Base-by-base conservation (phyloP, 2,329 filamentous ascomycete species). In the Acephala macrosclerotiorum region DNA sequence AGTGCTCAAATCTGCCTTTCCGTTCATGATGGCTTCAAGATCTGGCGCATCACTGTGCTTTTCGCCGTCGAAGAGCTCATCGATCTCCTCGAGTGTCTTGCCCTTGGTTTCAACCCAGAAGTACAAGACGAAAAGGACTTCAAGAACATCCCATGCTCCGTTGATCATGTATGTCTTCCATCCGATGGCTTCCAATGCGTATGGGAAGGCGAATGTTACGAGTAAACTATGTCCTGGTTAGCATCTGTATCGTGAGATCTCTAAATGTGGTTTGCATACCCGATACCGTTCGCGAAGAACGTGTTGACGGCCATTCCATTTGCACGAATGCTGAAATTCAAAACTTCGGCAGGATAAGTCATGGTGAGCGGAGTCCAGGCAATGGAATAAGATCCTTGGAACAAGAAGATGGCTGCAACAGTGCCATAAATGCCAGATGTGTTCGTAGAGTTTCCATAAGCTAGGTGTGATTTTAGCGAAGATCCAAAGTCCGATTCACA, bases 321-420 rank as follows among this genome's bases (percentile, higher is more conserved):
- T 0, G 82, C 82, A 22, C 83, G 79, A 53, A 84, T 82, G 0
- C 80, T 79, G 67, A 83, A 84, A 70, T 82, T 80, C 71, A 84
- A 58, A 9, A 84, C 77, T 71, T 85, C 83, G 0, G 83, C 78
- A 0, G 83, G 81, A 65, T 85, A 85, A 1, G 51, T 35, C 29
- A 55, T 35, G 51, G 51, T 55, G 5, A 85, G 68, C 2, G 83
- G 83, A 9, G 82, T 85, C 80, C 80, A 83, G 1, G 78, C 81
- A 18, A 85, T 74, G 0, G 78, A 80, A 70, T 85, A 86, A 58
- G 80, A 81, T 0, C 81, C 83, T 63, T 83, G 80, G 71, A 85
- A 86, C 1, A 85, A 73, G 71, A 85, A 85, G 72, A 85, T 83
- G 14, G 80, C 74, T 0, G 81, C 81, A 0, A 84, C 79, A 18